Percentiles rank a stretch among this genome's conserved stretches.
phyloP scores from a whole-genome alignment of 805 yeast species.

The Saccharomycopsis sp. region DNA sequence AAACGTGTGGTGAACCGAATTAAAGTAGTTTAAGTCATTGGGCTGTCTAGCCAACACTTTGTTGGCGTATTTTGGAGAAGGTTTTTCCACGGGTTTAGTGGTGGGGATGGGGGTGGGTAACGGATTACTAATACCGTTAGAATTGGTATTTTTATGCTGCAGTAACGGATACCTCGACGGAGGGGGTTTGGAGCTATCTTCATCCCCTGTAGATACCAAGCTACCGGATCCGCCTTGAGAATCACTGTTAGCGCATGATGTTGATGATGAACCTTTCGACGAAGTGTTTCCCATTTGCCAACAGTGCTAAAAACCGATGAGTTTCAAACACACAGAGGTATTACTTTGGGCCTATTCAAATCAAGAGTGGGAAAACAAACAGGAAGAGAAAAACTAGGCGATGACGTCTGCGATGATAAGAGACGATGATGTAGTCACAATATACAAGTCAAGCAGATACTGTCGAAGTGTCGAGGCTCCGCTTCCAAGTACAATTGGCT shows the following conservation, averaged over 20 bases:
- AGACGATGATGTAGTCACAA: too few relatives aligned
- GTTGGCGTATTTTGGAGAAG: not conserved
- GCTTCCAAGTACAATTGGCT: too few relatives aligned
- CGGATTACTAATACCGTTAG: not conserved
- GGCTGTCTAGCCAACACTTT: not conserved
- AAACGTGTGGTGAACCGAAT: not conserved
- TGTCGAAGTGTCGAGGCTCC: too few relatives aligned
- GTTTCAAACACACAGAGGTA: not conserved
- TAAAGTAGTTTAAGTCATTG: not conserved
- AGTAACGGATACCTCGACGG: slow-evolving; percentile 19
- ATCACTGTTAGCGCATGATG: slow-evolving; percentile 2
- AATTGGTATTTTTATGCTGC: not conserved
- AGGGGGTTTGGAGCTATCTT: slow-evolving; percentile 20
- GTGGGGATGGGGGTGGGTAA: not conserved
- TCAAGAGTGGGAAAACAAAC: not conserved
- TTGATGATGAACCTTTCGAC: slow-evolving; percentile 5
- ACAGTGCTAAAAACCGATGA: not conserved
- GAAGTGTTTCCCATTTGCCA: slow-evolving; percentile 12
- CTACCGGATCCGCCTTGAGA: slow-evolving; percentile 1
- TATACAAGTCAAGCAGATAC: too few relatives aligned
- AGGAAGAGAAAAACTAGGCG: not conserved
- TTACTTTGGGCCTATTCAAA: not conserved
- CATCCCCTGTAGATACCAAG: slow-evolving; percentile 3
- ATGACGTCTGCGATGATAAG: too few relatives aligned
- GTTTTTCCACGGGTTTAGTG: too few relatives aligned